Percentiles rank a stretch among this genome's conserved stretches.
These are phyloP conservation scores for Pharus latifolius DNA, from an alignment of 176 grass and related monocot genomes.

Conservation along the genomic window DNA sequence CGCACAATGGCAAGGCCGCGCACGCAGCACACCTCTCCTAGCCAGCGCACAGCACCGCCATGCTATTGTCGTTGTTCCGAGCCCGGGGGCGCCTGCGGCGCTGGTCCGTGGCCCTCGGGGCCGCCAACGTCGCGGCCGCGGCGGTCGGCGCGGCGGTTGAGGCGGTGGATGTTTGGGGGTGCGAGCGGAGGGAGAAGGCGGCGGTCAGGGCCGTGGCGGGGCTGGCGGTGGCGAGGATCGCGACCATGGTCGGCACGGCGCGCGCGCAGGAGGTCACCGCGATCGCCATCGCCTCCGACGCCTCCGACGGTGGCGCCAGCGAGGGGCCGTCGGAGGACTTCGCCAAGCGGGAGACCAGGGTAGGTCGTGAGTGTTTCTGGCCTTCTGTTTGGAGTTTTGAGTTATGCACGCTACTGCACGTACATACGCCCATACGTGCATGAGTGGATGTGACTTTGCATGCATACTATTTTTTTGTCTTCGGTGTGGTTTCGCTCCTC, in stretches of 20 bases:
- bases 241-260: slow-evolving; percentile 39
- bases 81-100: slow-evolving; percentile 7
- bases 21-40: not conserved
- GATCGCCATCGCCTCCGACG: slow-evolving; percentile 8
- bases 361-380: not conserved
- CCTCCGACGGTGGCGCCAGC: not conserved
- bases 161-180: not conserved
- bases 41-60: not conserved
- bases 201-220: not conserved
- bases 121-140: slow-evolving; percentile 7
- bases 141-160: slow-evolving; percentile 9
- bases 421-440: too few species aligned
- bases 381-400: too few species aligned
- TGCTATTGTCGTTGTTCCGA: not conserved
- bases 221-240: slow-evolving; percentile 21
- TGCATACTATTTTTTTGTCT: not conserved
- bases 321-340: slow-evolving; percentile 17
- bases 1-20: not conserved
- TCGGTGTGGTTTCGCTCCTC: too few species aligned
- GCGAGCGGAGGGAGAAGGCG: slow-evolving; percentile 12
- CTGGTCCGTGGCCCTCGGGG: slow-evolving; percentile 9
- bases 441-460: too few species aligned
- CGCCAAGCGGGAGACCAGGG: slow-evolving; percentile 31
- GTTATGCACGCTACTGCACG: too few species aligned
- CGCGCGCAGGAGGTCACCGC: slow-evolving; percentile 42